phyloP scores from a whole-genome alignment of 257 asterid genomes.

The Nyctanthes arbortristis region DNA sequence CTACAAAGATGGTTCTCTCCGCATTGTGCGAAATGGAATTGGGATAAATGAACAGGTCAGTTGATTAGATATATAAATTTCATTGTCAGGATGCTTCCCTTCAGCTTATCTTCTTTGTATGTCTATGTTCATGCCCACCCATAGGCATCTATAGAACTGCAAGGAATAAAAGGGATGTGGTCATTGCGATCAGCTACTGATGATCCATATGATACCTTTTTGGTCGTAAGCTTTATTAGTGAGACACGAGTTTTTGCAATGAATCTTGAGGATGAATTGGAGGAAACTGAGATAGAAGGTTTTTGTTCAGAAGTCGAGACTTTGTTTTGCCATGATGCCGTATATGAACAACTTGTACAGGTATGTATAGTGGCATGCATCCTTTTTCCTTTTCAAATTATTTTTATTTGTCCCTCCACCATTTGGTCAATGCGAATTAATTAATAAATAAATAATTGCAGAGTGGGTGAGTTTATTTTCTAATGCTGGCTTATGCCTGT shows the following conservation, averaged over 20 bases:
- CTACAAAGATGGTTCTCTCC: conserved; percentile 88
- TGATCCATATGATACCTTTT: conserved; percentile 82
- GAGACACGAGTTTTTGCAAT: conserved; percentile 94
- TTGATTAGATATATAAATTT: conserved; percentile 4
- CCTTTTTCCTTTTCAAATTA: neutral
- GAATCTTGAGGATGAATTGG: conserved; percentile 91
- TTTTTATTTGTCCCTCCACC: conserved; percentile 12
- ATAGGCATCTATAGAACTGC: conserved; percentile 94
- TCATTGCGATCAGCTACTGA: conserved; percentile 80
- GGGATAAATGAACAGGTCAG: conserved; percentile 90
- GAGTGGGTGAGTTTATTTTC: neutral
- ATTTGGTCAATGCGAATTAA: neutral
- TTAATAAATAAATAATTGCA: neutral
- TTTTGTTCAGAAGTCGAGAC: conserved; percentile 76
- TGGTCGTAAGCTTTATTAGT: conserved; percentile 89
- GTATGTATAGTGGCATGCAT: conserved; percentile 34
- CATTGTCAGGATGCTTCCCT: neutral
- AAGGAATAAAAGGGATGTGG: conserved; percentile 99
- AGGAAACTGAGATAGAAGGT: conserved; percentile 94
- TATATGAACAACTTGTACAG: conserved; percentile 83
- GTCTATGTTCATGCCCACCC: conserved; percentile 21
- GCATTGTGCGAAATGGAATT: conserved; percentile 88
- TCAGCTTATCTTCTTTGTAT: neutral
- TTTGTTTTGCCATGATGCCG: conserved; percentile 88
- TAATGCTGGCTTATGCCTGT: neutral